These are phyloP conservation scores for Stevia rebaudiana DNA, from an alignment of 140 eudicot species.

Conservation along the genomic window DNA sequence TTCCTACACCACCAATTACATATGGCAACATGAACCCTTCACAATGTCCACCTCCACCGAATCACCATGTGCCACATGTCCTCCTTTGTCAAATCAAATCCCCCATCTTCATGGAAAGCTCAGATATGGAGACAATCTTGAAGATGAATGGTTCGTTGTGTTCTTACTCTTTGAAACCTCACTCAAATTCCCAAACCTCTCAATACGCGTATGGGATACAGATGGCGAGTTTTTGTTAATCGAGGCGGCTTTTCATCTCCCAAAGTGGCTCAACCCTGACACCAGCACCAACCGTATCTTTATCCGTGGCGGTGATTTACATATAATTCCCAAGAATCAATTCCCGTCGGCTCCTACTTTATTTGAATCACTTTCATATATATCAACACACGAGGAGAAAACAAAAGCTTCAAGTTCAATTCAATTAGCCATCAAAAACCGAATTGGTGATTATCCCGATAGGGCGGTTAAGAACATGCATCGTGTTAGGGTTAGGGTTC, in stretches of 20 bases:
- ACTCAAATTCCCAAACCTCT: conserved; percentile 34
- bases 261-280: conserved; percentile 80
- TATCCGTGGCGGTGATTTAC: conserved; percentile 47
- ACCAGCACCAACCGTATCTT: conserved; percentile 56
- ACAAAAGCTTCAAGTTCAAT: conserved; percentile 38
- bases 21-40: conserved; percentile 88
- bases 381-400: conserved; percentile 21
- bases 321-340: conserved; percentile 32
- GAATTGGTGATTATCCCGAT: conserved; percentile 48
- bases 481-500: conserved; percentile 71
- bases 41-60: conserved; percentile 38
- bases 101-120: conserved; percentile 75
- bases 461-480: conserved; percentile 52
- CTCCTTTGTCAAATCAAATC: conserved; percentile 23
- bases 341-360: conserved; percentile 39
- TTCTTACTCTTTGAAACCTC: conserved; percentile 61
- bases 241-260: conserved; percentile 77
- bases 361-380: conserved; percentile 28
- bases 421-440: conserved; percentile 37
- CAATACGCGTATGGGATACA: conserved; percentile 50
- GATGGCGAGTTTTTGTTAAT: conserved; percentile 86
- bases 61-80: conserved; percentile 22
- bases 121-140: conserved; percentile 73
- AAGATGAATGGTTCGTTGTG: conserved; percentile 83
- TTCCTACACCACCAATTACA: conserved; percentile 53